Evolutionary conservation across 2,329 filamentous ascomycete species (phyloP).

Genomic region (Saccharata proteae): DNA sequence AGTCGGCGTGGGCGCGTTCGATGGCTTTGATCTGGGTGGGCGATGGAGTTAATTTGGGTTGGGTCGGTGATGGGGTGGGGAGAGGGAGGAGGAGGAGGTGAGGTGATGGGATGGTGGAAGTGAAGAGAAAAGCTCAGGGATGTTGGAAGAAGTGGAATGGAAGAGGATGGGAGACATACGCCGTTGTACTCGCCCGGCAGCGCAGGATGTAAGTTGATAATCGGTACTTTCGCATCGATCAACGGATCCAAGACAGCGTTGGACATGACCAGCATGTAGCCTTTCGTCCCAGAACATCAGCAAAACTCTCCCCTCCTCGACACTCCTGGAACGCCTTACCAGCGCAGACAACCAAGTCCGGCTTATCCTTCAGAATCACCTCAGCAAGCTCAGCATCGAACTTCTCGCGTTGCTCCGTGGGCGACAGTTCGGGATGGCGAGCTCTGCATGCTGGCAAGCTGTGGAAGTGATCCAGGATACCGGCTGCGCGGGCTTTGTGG

Average conservation of each 20-base stretch:
- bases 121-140: too few relatives aligned
- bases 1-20: slow-evolving; percentile 63
- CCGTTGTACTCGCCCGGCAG: slow-evolving; percentile 67
- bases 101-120: too few relatives aligned
- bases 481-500: slow-evolving; percentile 44
- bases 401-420: slow-evolving; percentile 39
- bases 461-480: slow-evolving; percentile 67
- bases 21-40: slow-evolving; percentile 48
- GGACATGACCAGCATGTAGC: slow-evolving; percentile 79
- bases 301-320: too few relatives aligned
- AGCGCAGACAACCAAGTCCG: slow-evolving; percentile 64
- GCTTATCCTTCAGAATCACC: slow-evolving; percentile 51
- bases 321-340: slow-evolving; percentile 5
- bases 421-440: slow-evolving; percentile 43
- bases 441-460: slow-evolving; percentile 70
- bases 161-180: slow-evolving; percentile 14
- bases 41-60: not conserved
- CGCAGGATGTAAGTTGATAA: slow-evolving; percentile 77
- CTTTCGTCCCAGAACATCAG: too few relatives aligned
- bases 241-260: slow-evolving; percentile 58
- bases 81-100: too few relatives aligned
- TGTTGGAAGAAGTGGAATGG: not conserved
- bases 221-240: slow-evolving; percentile 46
- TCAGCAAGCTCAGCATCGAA: slow-evolving; percentile 68
- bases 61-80: too few relatives aligned